Conservation (phyloP, 495 filamentous ascomycete genomes). For the Penicillium atrosanguineum region DNA sequence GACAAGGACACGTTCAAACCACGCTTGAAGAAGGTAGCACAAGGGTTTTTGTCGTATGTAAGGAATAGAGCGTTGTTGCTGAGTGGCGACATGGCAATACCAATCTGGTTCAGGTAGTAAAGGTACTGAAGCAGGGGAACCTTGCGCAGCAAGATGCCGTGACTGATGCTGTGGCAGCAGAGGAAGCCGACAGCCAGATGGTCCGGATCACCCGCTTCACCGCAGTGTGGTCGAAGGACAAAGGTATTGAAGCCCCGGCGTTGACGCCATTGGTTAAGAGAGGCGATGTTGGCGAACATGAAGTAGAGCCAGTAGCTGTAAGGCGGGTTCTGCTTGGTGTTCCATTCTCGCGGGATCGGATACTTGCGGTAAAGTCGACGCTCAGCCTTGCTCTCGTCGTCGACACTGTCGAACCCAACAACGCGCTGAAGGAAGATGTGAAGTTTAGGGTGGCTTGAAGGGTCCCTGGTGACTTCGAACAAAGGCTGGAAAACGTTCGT, state of each 20-base stretch:
- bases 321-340: slow-evolving; percentile 89
- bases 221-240: slow-evolving; percentile 88
- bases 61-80: slow-evolving; percentile 97
- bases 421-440: slow-evolving; percentile 94
- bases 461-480: slow-evolving; percentile 91
- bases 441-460: slow-evolving; percentile 82
- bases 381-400: slow-evolving; percentile 96
- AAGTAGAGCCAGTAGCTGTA: slow-evolving; percentile 99
- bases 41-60: slow-evolving; percentile 96
- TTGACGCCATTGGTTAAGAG: slow-evolving; percentile 88
- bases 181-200: slow-evolving; percentile 90
- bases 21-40: slow-evolving; percentile 88
- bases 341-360: slow-evolving; percentile 83
- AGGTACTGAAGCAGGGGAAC: slow-evolving; percentile 94
- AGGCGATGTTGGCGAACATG: slow-evolving; percentile 89
- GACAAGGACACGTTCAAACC: slow-evolving; percentile 94
- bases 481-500: slow-evolving; percentile 90
- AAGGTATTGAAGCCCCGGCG: slow-evolving; percentile 95
- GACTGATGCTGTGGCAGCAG: slow-evolving; percentile 96
- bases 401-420: slow-evolving; percentile 94
- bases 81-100: slow-evolving; percentile 97
- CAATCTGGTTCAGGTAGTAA: slow-evolving; percentile 96
- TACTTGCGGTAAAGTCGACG: slow-evolving; percentile 90
- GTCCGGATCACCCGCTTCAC: slow-evolving; percentile 94
- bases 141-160: slow-evolving; percentile 89